These are phyloP conservation scores for Hypomyces rosellus DNA, from an alignment of 2,329 filamentous ascomycete genomes.

Conservation along the genomic window DNA sequence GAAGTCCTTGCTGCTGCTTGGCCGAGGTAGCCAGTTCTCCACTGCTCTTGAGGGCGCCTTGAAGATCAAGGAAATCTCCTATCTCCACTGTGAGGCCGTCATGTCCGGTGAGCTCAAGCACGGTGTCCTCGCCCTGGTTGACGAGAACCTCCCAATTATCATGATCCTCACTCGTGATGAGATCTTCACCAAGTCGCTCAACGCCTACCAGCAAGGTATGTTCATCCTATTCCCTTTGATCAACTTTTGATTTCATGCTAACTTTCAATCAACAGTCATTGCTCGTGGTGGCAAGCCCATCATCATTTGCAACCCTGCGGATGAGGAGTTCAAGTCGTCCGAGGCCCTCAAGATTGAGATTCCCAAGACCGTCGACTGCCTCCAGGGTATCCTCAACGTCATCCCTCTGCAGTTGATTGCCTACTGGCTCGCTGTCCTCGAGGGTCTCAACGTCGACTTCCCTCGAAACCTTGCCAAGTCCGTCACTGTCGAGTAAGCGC, in stretches of 20 bases:
- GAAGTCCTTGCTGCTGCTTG: constrained; percentile 89
- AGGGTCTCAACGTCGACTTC: constrained; percentile 97
- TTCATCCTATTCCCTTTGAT: constrained; percentile 7
- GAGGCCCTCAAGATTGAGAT: constrained; percentile 97
- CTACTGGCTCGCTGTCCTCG: constrained; percentile 96
- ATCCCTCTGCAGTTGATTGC: constrained; percentile 96
- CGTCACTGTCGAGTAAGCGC: constrained; percentile 86
- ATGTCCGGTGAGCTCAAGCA: constrained; percentile 99
- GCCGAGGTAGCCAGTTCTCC: constrained; percentile 92
- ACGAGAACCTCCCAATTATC: constrained; percentile 98
- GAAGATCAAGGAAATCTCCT: constrained; percentile 99
- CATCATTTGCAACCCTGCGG: constrained; percentile 90
- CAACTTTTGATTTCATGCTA: constrained; percentile 12
- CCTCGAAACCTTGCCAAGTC: constrained; percentile 98
- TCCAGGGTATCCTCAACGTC: constrained; percentile 96
- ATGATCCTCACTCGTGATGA: constrained; percentile 98
- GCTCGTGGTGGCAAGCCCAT: constrained; percentile 94
- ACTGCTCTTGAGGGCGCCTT: constrained; percentile 95
- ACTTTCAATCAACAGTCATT: constrained; percentile 57
- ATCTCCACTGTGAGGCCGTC: constrained; percentile 98
- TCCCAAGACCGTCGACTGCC: constrained; percentile 86
- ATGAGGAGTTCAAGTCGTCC: constrained; percentile 80
- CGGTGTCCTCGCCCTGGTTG: constrained; percentile 92
- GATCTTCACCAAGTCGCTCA: constrained; percentile 97
- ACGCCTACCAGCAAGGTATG: constrained; percentile 94